phyloP scores from a whole-genome alignment of 192 early-diverging fungal species.

The Coemansia interrupta region DNA sequence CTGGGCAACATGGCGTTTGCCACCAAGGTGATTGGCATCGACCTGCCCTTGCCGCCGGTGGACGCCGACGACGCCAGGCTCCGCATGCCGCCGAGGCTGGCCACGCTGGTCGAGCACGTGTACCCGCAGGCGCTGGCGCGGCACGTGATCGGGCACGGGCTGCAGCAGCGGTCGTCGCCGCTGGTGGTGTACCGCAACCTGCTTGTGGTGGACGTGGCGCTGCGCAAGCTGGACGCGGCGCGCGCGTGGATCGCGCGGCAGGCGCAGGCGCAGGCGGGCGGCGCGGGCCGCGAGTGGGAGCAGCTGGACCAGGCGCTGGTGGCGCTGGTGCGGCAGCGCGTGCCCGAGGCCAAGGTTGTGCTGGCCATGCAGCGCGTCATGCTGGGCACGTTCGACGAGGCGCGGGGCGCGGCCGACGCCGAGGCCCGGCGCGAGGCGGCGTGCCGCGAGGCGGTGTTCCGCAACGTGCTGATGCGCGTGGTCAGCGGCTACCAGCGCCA shows the following conservation, averaged over 20 bases:
- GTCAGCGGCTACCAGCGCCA: slow-evolving; percentile 40
- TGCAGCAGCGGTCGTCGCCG: slow-evolving; percentile 21
- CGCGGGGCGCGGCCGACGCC: neutral
- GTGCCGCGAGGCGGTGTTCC: slow-evolving; percentile 21
- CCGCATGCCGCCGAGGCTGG: slow-evolving; percentile 26
- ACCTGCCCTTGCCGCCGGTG: slow-evolving; percentile 22
- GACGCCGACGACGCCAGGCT: slow-evolving; percentile 1
- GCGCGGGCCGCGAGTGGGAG: slow-evolving; percentile 12
- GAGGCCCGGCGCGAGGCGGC: slow-evolving; percentile 12
- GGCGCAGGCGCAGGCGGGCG: slow-evolving; percentile 3
- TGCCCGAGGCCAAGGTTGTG: slow-evolving; percentile 40
- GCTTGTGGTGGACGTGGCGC: slow-evolving; percentile 28
- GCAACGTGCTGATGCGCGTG: slow-evolving; percentile 40
- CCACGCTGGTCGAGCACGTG: slow-evolving; percentile 45
- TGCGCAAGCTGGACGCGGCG: slow-evolving; percentile 33
- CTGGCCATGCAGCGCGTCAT: slow-evolving; percentile 23
- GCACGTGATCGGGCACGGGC: slow-evolving; percentile 23
- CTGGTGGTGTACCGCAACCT: slow-evolving; percentile 46
- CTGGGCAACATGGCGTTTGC: slow-evolving; percentile 42
- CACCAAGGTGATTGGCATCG: slow-evolving; percentile 28
- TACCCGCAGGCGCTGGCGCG: slow-evolving; percentile 25
- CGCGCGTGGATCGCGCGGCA: slow-evolving; percentile 23
- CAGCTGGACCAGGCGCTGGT: slow-evolving; percentile 29
- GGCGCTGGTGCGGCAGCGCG: slow-evolving; percentile 35
- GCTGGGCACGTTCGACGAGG: neutral